Evolutionary conservation across 805 yeast genomes (phyloP), one percentile per base, ranked within the genome.

Genomic region (Candida insectalens): DNA sequence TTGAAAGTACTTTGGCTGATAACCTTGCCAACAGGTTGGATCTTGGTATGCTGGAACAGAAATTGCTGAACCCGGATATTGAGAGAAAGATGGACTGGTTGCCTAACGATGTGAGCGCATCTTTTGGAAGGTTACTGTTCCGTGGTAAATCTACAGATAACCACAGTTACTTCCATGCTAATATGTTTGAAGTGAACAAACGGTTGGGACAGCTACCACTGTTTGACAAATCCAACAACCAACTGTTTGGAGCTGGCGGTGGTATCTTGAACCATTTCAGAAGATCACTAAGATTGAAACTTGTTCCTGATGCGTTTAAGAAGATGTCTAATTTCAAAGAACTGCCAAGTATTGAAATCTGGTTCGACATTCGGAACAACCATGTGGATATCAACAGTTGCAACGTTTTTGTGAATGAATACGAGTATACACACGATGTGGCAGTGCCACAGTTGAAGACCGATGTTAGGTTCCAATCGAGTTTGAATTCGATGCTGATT

Each of bases 291-390:
- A 52, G 53, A 19, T 36, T 59, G 20, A 53, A 51, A 32, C 38
- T 59, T 28, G 38, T 52, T 13, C 62, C 64, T 1, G 55, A 59
- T 41, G 56, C 52, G 4, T 55, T 45, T 31, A 35, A 36, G 12
- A 21, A 35, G 5, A 36, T 46, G 20, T 41, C 42, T 3, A 39
- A 47, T 26, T 46, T 50, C 15, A 34, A 44, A 13, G 34, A 36
- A 3, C 43, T 44, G 25, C 62, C 62, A 9, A 46, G 49, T 28
- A 36, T 56, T 27, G 63, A 59, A 34, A 35, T 59, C 6, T 49
- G 58, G 47, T 45, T 59, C 33, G 49, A 46, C 20, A 35, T 55
- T 5, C 30, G 33, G n/a, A 46, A 45, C 13, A 39, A 42, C 16
- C 35, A 36, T 13, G 33, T 52, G 12, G 44, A 43, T 25, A 27